Evolutionary conservation across 202 grass and related monocot genomes (phyloP).

Genomic region (Alloteropsis angusta): DNA sequence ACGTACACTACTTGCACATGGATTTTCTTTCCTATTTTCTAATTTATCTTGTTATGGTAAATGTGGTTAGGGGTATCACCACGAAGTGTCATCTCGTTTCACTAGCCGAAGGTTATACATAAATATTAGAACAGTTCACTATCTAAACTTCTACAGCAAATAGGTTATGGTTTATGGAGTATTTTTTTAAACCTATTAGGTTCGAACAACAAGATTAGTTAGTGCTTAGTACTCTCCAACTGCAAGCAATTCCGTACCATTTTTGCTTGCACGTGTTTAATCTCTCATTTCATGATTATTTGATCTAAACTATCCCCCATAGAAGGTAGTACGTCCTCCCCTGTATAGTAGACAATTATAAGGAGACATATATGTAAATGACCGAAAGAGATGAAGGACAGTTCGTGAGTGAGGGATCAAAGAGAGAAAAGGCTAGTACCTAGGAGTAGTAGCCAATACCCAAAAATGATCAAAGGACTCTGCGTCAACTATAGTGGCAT

Average conservation of each 20-base stretch:
- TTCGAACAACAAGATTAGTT: background rate
- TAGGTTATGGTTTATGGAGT: no score
- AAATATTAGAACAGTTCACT: background rate
- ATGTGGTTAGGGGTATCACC: background rate
- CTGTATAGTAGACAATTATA: background rate
- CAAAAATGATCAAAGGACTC: no score
- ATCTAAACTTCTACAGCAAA: background rate
- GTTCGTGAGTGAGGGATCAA: background rate
- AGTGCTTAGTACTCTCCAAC: background rate
- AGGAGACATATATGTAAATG: background rate
- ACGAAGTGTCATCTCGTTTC: background rate
- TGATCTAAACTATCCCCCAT: background rate
- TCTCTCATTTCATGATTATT: background rate
- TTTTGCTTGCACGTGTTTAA: slow-evolving; percentile 1
- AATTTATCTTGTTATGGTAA: background rate
- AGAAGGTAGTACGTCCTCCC: no score
- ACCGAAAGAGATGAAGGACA: background rate
- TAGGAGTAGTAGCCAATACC: no score
- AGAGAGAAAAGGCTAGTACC: background rate
- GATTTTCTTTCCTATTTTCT: background rate
- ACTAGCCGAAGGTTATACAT: background rate
- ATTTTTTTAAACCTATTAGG: background rate
- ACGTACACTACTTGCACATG: no score
- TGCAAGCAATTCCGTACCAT: background rate
- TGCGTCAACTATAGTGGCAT: no score